phyloP scores from a whole-genome alignment of 1,139 yeast genomes.

The Zygotorulaspora mrakii region DNA sequence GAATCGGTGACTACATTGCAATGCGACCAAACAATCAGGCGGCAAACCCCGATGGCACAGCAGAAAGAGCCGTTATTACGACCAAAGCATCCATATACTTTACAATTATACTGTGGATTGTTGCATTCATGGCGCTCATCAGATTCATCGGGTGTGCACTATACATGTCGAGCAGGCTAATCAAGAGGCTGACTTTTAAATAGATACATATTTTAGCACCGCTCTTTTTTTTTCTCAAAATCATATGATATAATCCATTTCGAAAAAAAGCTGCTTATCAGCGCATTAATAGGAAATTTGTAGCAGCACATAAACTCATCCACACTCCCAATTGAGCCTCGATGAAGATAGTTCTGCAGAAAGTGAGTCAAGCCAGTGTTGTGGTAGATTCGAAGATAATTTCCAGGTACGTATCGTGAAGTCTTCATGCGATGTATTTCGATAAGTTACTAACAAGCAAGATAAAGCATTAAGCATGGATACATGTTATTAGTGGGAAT shows the following conservation, averaged over 20 bases:
- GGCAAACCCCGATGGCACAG: slow-evolving; percentile 28
- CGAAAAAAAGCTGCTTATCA: no score
- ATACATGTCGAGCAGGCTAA: slow-evolving; percentile 49
- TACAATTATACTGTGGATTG: slow-evolving; percentile 73
- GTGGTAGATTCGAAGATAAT: slow-evolving; percentile 67
- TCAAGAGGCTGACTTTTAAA: slow-evolving; percentile 25
- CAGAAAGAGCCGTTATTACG: slow-evolving; percentile 21
- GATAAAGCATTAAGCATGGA: slow-evolving; percentile 69
- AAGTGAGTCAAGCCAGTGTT: slow-evolving; percentile 83
- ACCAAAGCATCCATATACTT: slow-evolving; percentile 54
- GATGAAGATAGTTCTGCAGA: slow-evolving; percentile 87
- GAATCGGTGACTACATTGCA: slow-evolving; percentile 38
- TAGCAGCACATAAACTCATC: no score
- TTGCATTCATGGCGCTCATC: slow-evolving; percentile 73
- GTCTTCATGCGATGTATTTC: neutral
- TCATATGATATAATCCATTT: no score
- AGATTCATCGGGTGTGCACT: slow-evolving; percentile 64
- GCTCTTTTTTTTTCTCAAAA: neutral
- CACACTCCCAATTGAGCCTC: no score
- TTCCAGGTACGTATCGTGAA: slow-evolving; percentile 52
- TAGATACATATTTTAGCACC: neutral
- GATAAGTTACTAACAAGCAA: slow-evolving; percentile 2
- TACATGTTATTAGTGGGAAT: slow-evolving; percentile 81
- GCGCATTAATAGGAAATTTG: no score
- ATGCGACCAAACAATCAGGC: slow-evolving; percentile 30